These are phyloP conservation scores for Vanrija sp. DNA, from an alignment of 1,284 basidiomycete genomes.

Conservation along the genomic window DNA sequence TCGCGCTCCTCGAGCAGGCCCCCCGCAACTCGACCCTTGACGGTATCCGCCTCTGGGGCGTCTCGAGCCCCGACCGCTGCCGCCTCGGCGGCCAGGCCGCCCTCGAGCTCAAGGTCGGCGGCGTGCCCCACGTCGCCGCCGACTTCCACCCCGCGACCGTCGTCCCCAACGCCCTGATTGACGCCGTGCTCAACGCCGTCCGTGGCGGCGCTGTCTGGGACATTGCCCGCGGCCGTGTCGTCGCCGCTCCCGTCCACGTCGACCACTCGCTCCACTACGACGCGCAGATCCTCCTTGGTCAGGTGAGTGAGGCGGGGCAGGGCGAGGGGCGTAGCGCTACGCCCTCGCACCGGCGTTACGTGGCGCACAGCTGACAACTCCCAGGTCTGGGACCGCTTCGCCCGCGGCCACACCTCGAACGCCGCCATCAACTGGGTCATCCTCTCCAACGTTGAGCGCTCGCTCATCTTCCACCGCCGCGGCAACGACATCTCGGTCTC, in stretches of 20 bases:
- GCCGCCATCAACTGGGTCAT: constrained; percentile 9
- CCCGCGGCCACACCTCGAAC: constrained; percentile 8
- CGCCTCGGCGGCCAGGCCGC: not conserved
- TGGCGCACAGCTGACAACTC: not conserved
- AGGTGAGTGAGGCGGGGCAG: constrained; percentile 2
- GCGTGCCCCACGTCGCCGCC: constrained; percentile 9
- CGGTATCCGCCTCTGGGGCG: constrained; percentile 10
- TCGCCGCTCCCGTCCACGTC: constrained; percentile 1
- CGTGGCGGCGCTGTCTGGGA: constrained; percentile 7
- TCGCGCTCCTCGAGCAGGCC: constrained; percentile 13
- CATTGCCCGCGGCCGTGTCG: constrained; percentile 8
- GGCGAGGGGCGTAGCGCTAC: not conserved
- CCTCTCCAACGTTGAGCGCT: constrained; percentile 14
- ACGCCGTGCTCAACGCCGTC: constrained; percentile 9
- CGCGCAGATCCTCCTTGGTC: constrained; percentile 13
- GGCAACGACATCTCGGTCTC: constrained; percentile 10
- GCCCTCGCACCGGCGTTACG: not conserved
- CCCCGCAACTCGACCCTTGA: constrained; percentile 12
- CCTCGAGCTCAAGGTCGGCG: constrained; percentile 13
- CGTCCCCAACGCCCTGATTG: constrained; percentile 15
- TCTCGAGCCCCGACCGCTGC: not conserved
- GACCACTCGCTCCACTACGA: constrained; percentile 11
- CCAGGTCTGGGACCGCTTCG: constrained; percentile 17
- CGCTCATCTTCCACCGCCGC: constrained; percentile 16
- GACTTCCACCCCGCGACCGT: constrained; percentile 17